Evolutionary conservation across 2,329 filamentous ascomycete species (phyloP), one percentile per base, ranked within the genome.

Genomic region (Fonsecaea erecta): DNA sequence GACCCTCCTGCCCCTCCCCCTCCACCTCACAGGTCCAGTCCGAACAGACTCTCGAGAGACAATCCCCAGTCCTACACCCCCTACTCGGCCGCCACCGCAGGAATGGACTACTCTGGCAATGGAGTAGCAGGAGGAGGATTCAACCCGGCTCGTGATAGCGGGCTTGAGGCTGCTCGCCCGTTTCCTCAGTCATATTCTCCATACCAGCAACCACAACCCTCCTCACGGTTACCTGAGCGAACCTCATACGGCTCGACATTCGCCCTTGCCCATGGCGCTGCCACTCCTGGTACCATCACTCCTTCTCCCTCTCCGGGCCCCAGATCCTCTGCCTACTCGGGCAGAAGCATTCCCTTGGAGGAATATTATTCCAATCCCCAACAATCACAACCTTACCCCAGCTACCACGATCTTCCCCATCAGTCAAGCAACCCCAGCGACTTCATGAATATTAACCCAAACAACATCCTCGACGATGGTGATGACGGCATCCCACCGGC

Each of bases 381-480:
- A 62, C 76, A 66, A 68, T 74, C 67, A 69, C 73, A 24, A 69
- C 71, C 52, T 68, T 73, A 46, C 77, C 76, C 35, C 77, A 82
- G 21, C 74, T 83, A 68, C 74, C 79, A 81, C 32, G 88, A 90
- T 71, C 88, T 89, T 55, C 89, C 89, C 0, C 92, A 92, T 74
- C 84, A 85, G 62, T 76, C 80, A 8, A 77, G 88, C 3, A 85
- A 85, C 43, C 80, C 85, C 1, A 84, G 77, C 57, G 74, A 77
- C 57, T 84, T 95, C 65, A 67, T 69, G 64, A 59, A 62, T 46
- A 68, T 72, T 58, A 88, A 97, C 74, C 92, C 93, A 2, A 87
- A 90, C 73, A 88, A 89, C 14, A 93, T 97, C 69, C 86, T 85
- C 24, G 93, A 97, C 75, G 93, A 97, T 74, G 92, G 91, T 30